phyloP scores from a whole-genome alignment of 495 filamentous ascomycete genomes.

The Tuber microsphaerosporum region DNA sequence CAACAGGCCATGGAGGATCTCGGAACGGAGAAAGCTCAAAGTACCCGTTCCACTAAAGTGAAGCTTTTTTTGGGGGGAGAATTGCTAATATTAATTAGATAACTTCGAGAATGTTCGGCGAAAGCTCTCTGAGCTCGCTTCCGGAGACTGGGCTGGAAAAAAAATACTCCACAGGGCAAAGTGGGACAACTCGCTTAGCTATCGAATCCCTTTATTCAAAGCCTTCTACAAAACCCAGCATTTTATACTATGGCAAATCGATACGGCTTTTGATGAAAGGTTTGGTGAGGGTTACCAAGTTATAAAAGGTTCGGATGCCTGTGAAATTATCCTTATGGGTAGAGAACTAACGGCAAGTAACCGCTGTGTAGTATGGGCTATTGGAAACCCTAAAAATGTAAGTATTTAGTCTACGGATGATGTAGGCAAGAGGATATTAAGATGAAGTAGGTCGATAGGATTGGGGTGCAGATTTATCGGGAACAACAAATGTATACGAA shows the following conservation, averaged over 20 bases:
- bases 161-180: too few species aligned
- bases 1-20: constrained; percentile 40
- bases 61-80: not conserved
- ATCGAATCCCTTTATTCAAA: too few species aligned
- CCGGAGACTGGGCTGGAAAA: too few species aligned
- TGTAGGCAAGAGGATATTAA: not conserved
- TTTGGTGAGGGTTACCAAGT: too few species aligned
- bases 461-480: not conserved
- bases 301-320: too few species aligned
- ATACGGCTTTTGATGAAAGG: too few species aligned
- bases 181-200: too few species aligned
- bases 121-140: too few species aligned
- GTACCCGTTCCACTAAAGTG: not conserved
- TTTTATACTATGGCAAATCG: too few species aligned
- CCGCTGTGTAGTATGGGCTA: constrained; percentile 12
- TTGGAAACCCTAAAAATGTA: constrained; percentile 8
- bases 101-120: constrained; percentile 6
- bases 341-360: not conserved
- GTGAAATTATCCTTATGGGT: not conserved
- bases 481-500: too few species aligned
- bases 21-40: not conserved
- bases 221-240: too few species aligned
- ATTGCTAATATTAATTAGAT: not conserved
- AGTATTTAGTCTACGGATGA: not conserved
- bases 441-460: not conserved